Percentiles rank a stretch among this genome's conserved stretches.
Evolutionary conservation across 2,329 filamentous ascomycete genomes (phyloP).

Genomic region (Orbilia quercus): DNA sequence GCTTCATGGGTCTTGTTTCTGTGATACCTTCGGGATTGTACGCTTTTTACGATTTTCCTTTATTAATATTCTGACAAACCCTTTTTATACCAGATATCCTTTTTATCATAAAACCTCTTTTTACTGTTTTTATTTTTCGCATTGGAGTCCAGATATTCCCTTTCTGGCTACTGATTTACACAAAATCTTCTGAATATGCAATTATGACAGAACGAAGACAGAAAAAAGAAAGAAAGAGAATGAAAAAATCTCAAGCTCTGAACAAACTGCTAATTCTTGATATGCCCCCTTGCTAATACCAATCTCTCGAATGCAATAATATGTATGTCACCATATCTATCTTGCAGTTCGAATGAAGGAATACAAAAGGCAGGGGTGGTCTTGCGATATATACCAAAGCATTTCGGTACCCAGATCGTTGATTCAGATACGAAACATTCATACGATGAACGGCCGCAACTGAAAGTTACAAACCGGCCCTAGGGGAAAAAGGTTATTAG

Average conservation of each 20-base stretch:
- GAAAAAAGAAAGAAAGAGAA: no score
- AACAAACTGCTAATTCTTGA: constrained; percentile 18
- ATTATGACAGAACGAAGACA: no score
- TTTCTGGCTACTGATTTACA: no score
- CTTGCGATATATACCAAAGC: constrained; percentile 27
- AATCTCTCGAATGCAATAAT: constrained; percentile 33
- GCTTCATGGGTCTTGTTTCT: constrained; percentile 57
- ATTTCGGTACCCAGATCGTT: constrained; percentile 6
- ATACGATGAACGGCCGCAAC: neutral
- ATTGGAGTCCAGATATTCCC: no score
- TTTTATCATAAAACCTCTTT: neutral
- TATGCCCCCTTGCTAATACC: constrained; percentile 22
- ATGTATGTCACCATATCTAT: constrained; percentile 40
- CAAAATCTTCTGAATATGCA: no score
- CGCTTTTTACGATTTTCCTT: constrained; percentile 58
- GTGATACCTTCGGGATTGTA: constrained; percentile 61
- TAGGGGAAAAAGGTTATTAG: no score
- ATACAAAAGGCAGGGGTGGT: constrained; percentile 4
- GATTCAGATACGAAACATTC: neutral
- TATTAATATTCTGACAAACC: constrained; percentile 55
- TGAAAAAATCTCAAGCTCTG: neutral
- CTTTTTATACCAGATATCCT: neutral
- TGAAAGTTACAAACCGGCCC: neutral
- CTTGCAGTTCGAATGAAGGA: constrained; percentile 21
- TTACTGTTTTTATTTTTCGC: no score